Percentiles rank a stretch among this genome's conserved stretches.
Conservation (phyloP, 2,329 filamentous ascomycete species). For the Coniella lustricola region DNA sequence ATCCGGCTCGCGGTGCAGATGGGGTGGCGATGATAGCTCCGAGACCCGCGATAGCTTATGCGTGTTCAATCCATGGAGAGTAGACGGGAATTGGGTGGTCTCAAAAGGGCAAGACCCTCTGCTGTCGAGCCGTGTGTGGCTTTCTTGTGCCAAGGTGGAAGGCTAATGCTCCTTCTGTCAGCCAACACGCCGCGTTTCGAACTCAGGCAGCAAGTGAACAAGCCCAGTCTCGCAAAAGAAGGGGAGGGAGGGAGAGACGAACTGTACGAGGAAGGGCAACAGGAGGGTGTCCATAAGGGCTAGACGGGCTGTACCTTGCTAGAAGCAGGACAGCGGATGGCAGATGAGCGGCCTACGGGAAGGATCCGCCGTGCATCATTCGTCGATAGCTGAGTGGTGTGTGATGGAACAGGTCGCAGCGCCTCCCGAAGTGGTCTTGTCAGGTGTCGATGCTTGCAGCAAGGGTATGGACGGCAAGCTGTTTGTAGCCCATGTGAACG, state of each 20-base stretch:
- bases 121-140: not conserved
- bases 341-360: not conserved
- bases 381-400: not conserved
- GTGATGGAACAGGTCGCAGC: too few species aligned
- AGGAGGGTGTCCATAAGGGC: not conserved
- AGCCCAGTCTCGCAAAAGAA: not conserved
- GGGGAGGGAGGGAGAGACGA: not conserved
- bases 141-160: not conserved
- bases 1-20: not conserved
- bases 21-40: not conserved
- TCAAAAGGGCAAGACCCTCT: not conserved
- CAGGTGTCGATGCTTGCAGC: too few species aligned
- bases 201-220: too few species aligned
- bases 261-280: not conserved
- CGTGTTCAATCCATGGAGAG: not conserved
- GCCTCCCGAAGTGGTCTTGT: too few species aligned
- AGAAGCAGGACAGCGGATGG: not conserved
- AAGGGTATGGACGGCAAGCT: too few species aligned
- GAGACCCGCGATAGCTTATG: not conserved
- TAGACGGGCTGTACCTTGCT: not conserved
- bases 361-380: not conserved
- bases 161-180: constrained; percentile 5
- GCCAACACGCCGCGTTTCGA: not conserved
- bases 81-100: too few species aligned
- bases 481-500: too few species aligned